Base-by-base conservation (phyloP, 1,139 yeast species). In the Taiozyma sp. region DNA sequence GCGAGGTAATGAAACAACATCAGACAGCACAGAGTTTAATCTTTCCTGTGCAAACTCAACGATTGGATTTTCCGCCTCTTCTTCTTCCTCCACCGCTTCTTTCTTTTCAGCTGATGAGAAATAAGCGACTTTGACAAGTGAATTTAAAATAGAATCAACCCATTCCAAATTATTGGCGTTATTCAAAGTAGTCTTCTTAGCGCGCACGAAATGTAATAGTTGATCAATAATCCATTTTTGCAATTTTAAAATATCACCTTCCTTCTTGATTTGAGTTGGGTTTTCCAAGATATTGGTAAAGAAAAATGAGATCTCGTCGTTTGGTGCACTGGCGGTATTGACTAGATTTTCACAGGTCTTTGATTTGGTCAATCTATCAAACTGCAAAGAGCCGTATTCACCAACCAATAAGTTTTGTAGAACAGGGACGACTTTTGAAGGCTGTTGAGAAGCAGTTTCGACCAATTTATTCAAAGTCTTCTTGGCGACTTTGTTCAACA, bases 311-410 rank as follows among this genome's bases (percentile, higher is more conserved):
- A 76, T 58, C 22, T 59, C 60, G 0, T 54, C 48, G 26, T 73
- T 58, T 2, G 67, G 50, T 3, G 48, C 50, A 26, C 49, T 65
- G 0, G 59, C 58, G 10, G 57, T 47, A 16, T 62, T 58, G 55
- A 70, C 47, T 53, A 80, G 53, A n/a, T 70, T 68, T 48, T 81
- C 84, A 14, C 81, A 70, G 0, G 90, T 80, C 63, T 84, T 88
- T 0, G 93, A 73, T 62, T 86, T 89, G 5, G 96, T 86, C 34
- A 87, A 66, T 54, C 79, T 75, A 66, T 93, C 98, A 68, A 91
- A 90, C 57, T 83, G 83, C 46, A 85, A 73, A 4, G 87, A 81
- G 10, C 88, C 87, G 45, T 68, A 66, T 3, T 69, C 63, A 43
- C 80, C 79, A 48, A 74, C 69, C 21, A 84, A 62, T 14, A 88